Base-by-base conservation (phyloP, 225 moss, liverwort and hornwort genomes). In the Physcomitrellopsis africana region DNA sequence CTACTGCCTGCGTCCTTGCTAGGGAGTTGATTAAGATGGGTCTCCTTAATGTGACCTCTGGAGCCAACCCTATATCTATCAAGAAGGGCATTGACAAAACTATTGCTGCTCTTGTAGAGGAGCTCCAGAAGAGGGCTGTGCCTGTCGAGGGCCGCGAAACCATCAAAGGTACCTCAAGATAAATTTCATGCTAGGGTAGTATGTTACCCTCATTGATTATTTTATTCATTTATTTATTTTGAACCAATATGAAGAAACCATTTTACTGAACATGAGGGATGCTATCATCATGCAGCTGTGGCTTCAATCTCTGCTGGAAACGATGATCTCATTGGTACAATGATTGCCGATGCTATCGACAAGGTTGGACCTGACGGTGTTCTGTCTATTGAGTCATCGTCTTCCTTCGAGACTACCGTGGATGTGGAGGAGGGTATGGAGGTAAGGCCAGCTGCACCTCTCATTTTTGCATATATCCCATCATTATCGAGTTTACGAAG, bases 371-470 rank as follows among this genome's bases (percentile, higher is more conserved):
- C 51, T 51, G 51, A 51, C 3, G 51, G 15, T 16, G 51, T 97
- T 18, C 51, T 97, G 67, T 97, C 96, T 0, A 97, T 97, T 67
- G 96, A 97, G 72, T 97, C 94, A 0, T 97, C 96, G 11, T 97
- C 96, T 45, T 97, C 96, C 22, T 97, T 92, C 68, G 92, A 97
- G 83, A 97, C 94, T 0, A 97, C 94, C 0, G 96, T 96, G 7
- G 85, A 87, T 13, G 96, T 96, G 66, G 96, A 97, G 82, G 96
- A 97, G 92, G 96, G 96, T 13, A 97, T 97, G 96, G 96, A 97
- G 93, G 96, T 96, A 68, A 80, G 76, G 3, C 32, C 32, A 37
- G 32, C 32, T 37, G 4, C 3, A 4, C 32, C 32, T 37, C 32
- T 37, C 32, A 37, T 4, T 37, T 4, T 7, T 7, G 4, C 32